Percentiles rank a stretch among this genome's conserved stretches.
Evolutionary conservation across 257 asterid species (phyloP).

Genomic region (Salvia miltiorrhiza): DNA sequence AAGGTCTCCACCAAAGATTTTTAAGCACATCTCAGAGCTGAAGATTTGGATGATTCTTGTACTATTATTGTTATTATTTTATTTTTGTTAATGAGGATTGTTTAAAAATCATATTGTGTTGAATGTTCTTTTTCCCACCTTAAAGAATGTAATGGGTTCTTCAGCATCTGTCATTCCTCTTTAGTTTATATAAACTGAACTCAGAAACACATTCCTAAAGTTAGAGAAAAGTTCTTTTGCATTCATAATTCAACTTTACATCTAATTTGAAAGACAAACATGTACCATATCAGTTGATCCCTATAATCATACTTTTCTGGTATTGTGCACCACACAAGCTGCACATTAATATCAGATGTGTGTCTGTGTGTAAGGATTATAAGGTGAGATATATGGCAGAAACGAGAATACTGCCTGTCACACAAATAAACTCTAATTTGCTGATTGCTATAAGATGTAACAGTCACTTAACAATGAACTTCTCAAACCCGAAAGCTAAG

Average conservation of each 20-base stretch:
- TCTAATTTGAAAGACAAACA: neutral
- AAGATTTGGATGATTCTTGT: neutral
- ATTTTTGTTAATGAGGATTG: neutral
- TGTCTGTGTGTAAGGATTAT: neutral
- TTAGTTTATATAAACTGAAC: neutral
- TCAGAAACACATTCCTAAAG: neutral
- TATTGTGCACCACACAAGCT: neutral
- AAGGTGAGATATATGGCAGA: too few species aligned
- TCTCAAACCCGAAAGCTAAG: neutral
- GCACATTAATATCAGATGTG: neutral
- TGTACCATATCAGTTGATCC: neutral
- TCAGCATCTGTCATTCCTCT: too few species aligned
- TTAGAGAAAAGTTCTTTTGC: neutral
- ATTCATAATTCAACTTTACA: neutral
- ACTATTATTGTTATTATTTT: neutral
- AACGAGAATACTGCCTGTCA: too few species aligned
- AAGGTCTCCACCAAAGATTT: constrained; percentile 4
- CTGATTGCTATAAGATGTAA: too few species aligned
- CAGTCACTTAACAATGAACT: neutral
- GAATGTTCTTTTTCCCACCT: too few species aligned
- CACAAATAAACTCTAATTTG: too few species aligned
- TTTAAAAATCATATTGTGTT: too few species aligned
- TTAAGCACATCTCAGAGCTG: neutral
- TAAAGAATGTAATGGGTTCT: too few species aligned
- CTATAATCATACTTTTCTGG: neutral